Evolutionary conservation across 352 stramenopile species (phyloP), one percentile per base, ranked within the genome.

Genomic region (Pythium aquatile): DNA sequence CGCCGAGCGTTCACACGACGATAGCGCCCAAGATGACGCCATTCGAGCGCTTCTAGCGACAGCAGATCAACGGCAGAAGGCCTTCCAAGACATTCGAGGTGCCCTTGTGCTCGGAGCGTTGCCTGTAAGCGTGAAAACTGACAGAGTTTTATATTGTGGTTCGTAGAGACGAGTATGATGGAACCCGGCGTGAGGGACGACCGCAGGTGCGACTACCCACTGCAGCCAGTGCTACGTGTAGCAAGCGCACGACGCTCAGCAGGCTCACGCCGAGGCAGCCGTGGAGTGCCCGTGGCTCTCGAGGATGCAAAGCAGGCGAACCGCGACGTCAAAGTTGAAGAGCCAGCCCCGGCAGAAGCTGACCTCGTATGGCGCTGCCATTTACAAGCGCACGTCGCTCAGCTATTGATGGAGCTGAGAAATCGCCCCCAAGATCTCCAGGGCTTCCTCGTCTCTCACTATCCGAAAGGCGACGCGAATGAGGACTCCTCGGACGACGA

Each of bases 391-490:
- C 76, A 88, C 30, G 71, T 85, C 5, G 67, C 65, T 10, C 72
- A 76, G 32, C 58, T 89, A 51, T 66, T 89, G 56, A 68, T 74
- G 20, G 68, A 77, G 59, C 67, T 89, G 54, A 65, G 75, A 1
- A 53, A 55, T 0, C 67, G 72, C 28, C 78, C 76, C 1, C 58
- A 78, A 8, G 64, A 77, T 28, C 70, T 87, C 42, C 68, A 68
- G 1, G 46, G 73, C 10, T 63, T 86, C 35, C 39, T 86, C 11
- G 28, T 77, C 26, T 53, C 82, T 6, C 33, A 70, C 1, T 73
- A 68, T 26, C 63, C 61, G 32, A 73, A 73, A 30, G 64, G 58
- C 10, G 69, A 68, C 10, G 64, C 70, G 24, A 48, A 29, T 40
- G 35, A 49, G 20, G 52, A 46, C n/a, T 69, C 69, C 3, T 58